Evolutionary conservation across 495 filamentous ascomycete species (phyloP), one percentile per base, ranked within the genome.

Genomic region (Hypoxylon cercidicola): DNA sequence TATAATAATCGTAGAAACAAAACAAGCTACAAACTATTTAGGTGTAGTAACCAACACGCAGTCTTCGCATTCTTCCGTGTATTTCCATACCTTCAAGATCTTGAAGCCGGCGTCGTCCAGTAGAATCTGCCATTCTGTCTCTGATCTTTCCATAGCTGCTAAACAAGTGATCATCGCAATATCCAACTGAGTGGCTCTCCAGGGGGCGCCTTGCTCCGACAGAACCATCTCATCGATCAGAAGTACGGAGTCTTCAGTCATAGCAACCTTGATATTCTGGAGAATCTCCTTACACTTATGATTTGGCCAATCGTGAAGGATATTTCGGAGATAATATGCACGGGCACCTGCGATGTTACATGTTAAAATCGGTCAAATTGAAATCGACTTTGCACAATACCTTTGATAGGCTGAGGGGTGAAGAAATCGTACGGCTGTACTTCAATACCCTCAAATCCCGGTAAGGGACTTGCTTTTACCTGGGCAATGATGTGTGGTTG

Each of bases 401-500:
- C 72, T 41, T 73, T 72, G 19, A 84, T 70, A 1, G 82, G 82
- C 68, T 87, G 84, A 2, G 74, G 69, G 0, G 77, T 82, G 56
- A 86, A 84, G 61, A 88, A 82, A 59, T 86, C 75, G 61, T 87
- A 75, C 0, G 48, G 49, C 50, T 79, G 72, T 4, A 63, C 50
- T 21, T 72, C 64, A 23, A 83, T 64, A 10, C 51, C 68, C 0
- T 66, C 64, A 4, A 66, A 62, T 0, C 53, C 62, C 4, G 49
- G 53, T 35, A 30, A 48, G 15, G 62, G 67, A 16, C 16, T 66
- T 4, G 32, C n/a, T 19, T 62, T 62, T 0, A 62, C 71, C 8
- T 73, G 70, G 6, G 68, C 61, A 18, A 87, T 67, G 2, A 69
- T 75, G 25, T 76, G 67, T 1, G 77, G 68, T 0, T 80, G 66